Evolutionary conservation across 2,329 filamentous ascomycete species (phyloP).

Genomic region (Fusarium mexicanum): DNA sequence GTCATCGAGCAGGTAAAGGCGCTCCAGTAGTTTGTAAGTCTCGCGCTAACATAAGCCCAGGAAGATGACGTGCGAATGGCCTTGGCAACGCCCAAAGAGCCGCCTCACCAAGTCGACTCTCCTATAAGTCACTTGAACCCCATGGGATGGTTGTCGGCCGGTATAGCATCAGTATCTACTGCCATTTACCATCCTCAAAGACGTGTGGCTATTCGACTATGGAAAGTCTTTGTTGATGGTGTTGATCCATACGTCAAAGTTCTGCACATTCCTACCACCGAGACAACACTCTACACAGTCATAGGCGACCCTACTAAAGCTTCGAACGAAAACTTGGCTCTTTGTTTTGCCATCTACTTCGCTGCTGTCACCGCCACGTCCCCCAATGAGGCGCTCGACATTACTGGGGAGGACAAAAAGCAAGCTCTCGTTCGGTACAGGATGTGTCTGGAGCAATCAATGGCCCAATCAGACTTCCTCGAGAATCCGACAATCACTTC

Average conservation of each 20-base stretch:
- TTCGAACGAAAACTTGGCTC: slow-evolving; percentile 44
- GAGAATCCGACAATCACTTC: slow-evolving; percentile 51
- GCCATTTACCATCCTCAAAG: slow-evolving; percentile 42
- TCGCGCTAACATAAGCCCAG: slow-evolving; percentile 3
- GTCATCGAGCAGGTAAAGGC: slow-evolving; percentile 47
- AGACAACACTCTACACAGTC: slow-evolving; percentile 47
- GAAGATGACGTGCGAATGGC: slow-evolving; percentile 41
- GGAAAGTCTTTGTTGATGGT: slow-evolving; percentile 43
- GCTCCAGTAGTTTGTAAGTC: fast-evolving
- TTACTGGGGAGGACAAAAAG: slow-evolving; percentile 38
- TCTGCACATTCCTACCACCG: slow-evolving; percentile 44
- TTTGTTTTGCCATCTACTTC: slow-evolving; percentile 62
- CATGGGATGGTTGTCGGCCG: slow-evolving; percentile 47
- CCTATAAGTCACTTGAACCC: slow-evolving; percentile 44
- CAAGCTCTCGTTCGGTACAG: slow-evolving; percentile 45
- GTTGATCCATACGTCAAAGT: slow-evolving; percentile 46
- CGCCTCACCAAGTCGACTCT: neutral
- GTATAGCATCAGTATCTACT: slow-evolving; percentile 19
- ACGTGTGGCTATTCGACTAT: slow-evolving; percentile 43
- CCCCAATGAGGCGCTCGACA: slow-evolving; percentile 47
- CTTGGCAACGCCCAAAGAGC: slow-evolving; percentile 27
- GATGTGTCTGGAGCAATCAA: slow-evolving; percentile 49
- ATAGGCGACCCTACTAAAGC: slow-evolving; percentile 44
- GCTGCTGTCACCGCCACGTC: slow-evolving; percentile 55
- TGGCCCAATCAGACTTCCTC: slow-evolving; percentile 52